Evolutionary conservation across 768 basidiomycete genomes (phyloP), one percentile per base, ranked within the genome.

Genomic region (Sarcomyxa edulis): DNA sequence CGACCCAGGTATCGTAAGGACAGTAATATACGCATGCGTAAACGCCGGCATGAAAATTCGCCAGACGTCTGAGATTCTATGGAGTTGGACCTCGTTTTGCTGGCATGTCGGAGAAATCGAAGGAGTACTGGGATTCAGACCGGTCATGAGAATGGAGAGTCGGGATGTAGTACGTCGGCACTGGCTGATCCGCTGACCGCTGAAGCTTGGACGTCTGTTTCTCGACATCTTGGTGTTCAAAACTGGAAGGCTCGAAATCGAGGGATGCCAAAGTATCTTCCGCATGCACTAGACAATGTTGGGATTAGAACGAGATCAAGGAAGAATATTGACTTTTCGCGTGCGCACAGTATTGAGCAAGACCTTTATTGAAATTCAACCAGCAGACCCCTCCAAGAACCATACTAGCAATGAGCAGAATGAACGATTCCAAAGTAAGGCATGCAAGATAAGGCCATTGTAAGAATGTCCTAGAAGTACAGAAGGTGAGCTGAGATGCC

Each of bases 271-370:
- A 41, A 3, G 40, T 47, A 9, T 43, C 47, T 22, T 52, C 51
- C 6, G 46, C 51, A 35, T 50, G 35, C 5, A 52, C 51, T 52
- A 31, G 3, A 12, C 11, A 30, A 6, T 30, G 18, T 8, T n/a
- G 6, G n/a, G 26, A 21, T 10, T 18, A n/a, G 19, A 16, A 9
- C 27, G 6, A 15, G 38, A 30, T 38, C 33, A 40, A 41, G 35
- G 25, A 43, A 27, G 39, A 11, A 19, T n/a, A n/a, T n/a, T n/a
- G n/a, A n/a, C n/a, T n/a, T n/a, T n/a, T n/a, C n/a, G 32, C 12
- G 16, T 4, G 62, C 76, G 44, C 47, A 81, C 78, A 53, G 48
- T 77, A 81, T 39, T 80, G 60, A 1, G 65, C 64, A 9, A 79
- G 62, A 0, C 79, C 79, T 42, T 71, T 65, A 34, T 61, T 71